A percentile compares a stretch with the other conserved stretches of the same genome.
Evolutionary conservation across 805 yeast species (phyloP).

Genomic region (Cyberlindnera euphorbiiphila): DNA sequence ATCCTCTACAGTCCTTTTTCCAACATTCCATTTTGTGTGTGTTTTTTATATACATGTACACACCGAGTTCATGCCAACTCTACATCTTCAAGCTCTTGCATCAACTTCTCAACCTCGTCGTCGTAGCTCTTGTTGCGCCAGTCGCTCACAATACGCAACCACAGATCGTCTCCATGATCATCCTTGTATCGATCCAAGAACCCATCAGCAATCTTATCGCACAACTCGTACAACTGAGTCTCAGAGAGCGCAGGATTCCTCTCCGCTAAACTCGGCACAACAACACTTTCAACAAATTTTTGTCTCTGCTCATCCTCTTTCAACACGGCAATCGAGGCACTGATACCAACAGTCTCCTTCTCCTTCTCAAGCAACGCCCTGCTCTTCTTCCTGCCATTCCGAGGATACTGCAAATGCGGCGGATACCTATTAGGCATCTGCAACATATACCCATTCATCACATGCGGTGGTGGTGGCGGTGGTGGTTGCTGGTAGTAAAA

Average conservation of each 20-base stretch:
- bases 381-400: slow-evolving; percentile 4
- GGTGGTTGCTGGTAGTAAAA: too few species aligned
- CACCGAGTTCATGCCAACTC: too few species aligned
- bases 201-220: slow-evolving; percentile 4
- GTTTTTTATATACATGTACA: too few species aligned
- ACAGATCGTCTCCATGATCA: slow-evolving; percentile 7
- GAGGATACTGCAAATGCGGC: too few species aligned
- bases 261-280: slow-evolving; percentile 9
- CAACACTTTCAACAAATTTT: slow-evolving; percentile 8
- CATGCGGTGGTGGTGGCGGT: slow-evolving; percentile 6
- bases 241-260: slow-evolving; percentile 8
- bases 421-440: too few species aligned
- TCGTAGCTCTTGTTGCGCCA: slow-evolving; percentile 14
- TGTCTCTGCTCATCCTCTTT: slow-evolving; percentile 9
- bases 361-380: slow-evolving; percentile 7
- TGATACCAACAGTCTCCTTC: slow-evolving; percentile 6
- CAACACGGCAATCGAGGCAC: slow-evolving; percentile 12
- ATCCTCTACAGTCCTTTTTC: too few species aligned
- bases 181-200: slow-evolving; percentile 7
- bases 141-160: slow-evolving; percentile 19
- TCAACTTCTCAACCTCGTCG: slow-evolving; percentile 5
- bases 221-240: slow-evolving; percentile 7
- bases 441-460: slow-evolving; percentile 4
- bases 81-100: slow-evolving; percentile 9
- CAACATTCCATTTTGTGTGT: too few species aligned